phyloP scores from a whole-genome alignment of 108 stramenopile genomes.

The Nitzschia sp. region DNA sequence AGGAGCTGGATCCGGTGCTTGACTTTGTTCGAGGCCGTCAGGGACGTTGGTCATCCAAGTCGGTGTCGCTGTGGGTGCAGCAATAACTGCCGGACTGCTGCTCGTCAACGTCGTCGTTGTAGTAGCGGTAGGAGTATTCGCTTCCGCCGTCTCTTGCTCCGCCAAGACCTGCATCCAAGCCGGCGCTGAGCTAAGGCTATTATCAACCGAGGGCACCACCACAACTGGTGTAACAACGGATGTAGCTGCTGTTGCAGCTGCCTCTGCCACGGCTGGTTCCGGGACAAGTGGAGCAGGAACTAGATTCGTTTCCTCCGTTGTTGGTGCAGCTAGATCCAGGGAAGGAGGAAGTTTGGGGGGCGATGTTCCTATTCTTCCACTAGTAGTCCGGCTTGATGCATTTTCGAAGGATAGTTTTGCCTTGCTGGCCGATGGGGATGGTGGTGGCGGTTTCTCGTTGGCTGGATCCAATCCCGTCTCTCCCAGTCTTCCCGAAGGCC shows the following conservation, averaged over 20 bases:
- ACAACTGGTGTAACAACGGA: too few species aligned
- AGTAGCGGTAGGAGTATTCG: not conserved
- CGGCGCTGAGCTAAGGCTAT: not conserved
- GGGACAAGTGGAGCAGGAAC: not conserved
- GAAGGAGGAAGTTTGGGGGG: not conserved
- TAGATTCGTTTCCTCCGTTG: not conserved
- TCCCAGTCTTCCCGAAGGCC: not conserved
- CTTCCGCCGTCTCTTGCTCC: slow-evolving; percentile 3
- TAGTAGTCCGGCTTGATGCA: not conserved
- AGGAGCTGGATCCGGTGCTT: not conserved
- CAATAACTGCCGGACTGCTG: not conserved
- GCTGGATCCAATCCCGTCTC: not conserved
- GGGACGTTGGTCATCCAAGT: not conserved
- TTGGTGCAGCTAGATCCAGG: not conserved
- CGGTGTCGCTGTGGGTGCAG: not conserved
- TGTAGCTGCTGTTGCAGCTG: too few species aligned
- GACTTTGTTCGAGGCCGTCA: not conserved
- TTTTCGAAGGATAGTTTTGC: not conserved
- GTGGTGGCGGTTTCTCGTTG: slow-evolving; percentile 4
- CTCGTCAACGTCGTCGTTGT: not conserved
- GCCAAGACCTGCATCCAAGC: slow-evolving; percentile 12
- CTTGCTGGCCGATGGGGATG: not conserved
- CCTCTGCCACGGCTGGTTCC: not conserved
- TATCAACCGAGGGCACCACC: not conserved
- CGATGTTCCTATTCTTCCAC: not conserved